Evolutionary conservation across 768 basidiomycete species (phyloP).

Genomic region (Leccinum subtestaceum): DNA sequence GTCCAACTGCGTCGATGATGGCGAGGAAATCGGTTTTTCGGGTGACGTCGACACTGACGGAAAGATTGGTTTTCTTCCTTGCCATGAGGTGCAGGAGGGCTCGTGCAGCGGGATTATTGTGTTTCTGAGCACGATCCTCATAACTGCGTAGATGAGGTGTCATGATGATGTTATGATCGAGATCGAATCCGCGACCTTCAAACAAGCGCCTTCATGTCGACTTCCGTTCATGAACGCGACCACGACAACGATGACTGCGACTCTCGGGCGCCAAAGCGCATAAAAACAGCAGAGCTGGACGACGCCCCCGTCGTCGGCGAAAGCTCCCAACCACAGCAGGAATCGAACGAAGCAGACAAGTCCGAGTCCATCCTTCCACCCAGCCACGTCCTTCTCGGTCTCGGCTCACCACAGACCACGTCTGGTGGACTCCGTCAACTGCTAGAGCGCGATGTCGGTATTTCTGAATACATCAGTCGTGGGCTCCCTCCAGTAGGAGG

Average conservation of each 20-base stretch:
- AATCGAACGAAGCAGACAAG: slow-evolving; percentile 7
- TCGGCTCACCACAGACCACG: slow-evolving; percentile 47
- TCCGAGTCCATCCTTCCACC: slow-evolving; percentile 56
- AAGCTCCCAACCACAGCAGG: slow-evolving; percentile 1
- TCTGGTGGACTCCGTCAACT: slow-evolving; percentile 57
- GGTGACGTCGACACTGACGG: slow-evolving; percentile 94
- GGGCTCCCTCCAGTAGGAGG: slow-evolving; percentile 75
- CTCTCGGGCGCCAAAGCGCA: slow-evolving; percentile 40
- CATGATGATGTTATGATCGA: background rate
- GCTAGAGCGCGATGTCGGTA: slow-evolving; percentile 81
- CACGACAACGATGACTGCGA: slow-evolving; percentile 40
- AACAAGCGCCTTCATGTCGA: slow-evolving; percentile 21
- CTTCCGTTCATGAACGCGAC: slow-evolving; percentile 48
- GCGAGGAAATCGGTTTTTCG: slow-evolving; percentile 72
- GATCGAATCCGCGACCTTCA: background rate
- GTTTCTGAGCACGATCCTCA: slow-evolving; percentile 52
- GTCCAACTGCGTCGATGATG: slow-evolving; percentile 87
- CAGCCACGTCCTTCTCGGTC: slow-evolving; percentile 67
- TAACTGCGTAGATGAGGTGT: slow-evolving; percentile 52
- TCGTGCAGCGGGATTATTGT: slow-evolving; percentile 75
- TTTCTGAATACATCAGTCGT: slow-evolving; percentile 78
- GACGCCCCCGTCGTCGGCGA: slow-evolving; percentile 8
- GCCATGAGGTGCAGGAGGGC: slow-evolving; percentile 78
- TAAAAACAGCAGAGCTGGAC: slow-evolving; percentile 30
- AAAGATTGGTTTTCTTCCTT: slow-evolving; percentile 86